phyloP scores from a whole-genome alignment of 2,329 filamentous ascomycete genomes.

The Akanthomyces dipterigenus region DNA sequence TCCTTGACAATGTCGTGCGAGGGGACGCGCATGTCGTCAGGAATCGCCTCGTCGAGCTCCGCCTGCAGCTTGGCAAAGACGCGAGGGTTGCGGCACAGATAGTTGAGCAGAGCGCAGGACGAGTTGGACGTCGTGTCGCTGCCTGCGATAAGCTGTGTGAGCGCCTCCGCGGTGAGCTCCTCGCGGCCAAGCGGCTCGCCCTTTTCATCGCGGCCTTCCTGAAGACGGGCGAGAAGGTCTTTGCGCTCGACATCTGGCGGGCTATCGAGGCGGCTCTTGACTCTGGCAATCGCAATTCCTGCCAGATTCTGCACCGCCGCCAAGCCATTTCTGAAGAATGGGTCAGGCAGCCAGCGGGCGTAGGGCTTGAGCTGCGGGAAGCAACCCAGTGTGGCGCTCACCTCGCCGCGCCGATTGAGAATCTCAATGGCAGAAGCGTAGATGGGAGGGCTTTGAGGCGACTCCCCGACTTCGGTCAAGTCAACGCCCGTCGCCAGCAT shows the following conservation, averaged over 20 bases:
- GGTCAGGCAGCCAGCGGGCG: conserved; percentile 72
- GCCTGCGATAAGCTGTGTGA: conserved; percentile 81
- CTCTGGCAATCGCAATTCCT: conserved; percentile 80
- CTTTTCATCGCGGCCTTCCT: conserved; percentile 78
- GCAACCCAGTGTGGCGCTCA: conserved; percentile 72
- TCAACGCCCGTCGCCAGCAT: conserved; percentile 76
- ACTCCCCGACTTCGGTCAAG: conserved; percentile 63
- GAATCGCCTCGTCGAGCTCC: conserved; percentile 69
- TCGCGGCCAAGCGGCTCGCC: conserved; percentile 68
- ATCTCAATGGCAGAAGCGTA: conserved; percentile 81
- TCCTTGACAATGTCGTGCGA: conserved; percentile 66
- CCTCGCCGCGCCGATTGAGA: conserved; percentile 79
- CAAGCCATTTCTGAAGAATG: conserved; percentile 72
- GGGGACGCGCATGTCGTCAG: conserved; percentile 55
- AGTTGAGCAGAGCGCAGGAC: conserved; percentile 76
- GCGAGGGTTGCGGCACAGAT: conserved; percentile 61
- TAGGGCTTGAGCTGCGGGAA: conserved; percentile 70
- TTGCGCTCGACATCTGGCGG: conserved; percentile 61
- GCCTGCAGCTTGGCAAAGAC: conserved; percentile 65
- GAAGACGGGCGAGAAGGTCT: conserved; percentile 74
- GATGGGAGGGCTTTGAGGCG: conserved; percentile 53
- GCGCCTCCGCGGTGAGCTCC: conserved; percentile 80
- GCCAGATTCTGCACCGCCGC: conserved; percentile 72
- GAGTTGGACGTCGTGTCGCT: conserved; percentile 74
- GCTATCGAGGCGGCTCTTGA: conserved; percentile 64